Evolutionary conservation across 169 alveolate species (phyloP), one percentile per base, ranked within the genome.

Genomic region (Cardiosporidium cionae): DNA sequence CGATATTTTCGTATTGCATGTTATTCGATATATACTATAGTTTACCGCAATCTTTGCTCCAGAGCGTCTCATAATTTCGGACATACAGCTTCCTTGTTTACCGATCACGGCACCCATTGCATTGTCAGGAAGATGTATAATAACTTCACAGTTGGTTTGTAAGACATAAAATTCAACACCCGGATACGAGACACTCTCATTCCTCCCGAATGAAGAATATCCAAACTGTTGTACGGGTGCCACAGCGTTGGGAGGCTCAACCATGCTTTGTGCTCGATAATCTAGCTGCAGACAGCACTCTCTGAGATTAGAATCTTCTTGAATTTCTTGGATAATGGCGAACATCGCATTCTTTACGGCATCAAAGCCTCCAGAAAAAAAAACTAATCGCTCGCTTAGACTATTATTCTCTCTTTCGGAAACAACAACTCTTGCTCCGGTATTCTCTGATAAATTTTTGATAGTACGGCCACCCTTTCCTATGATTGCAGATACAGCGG

Each of bases 391-490:
- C 37, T 74, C 81, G n/a, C n/a, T n/a, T 0, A 29, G 33, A 6
- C 44, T 32, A 3, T 75, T 75, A 29, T 74, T 72, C 44, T 74
- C 81, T 3, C 81, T 28, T 22, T 32, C 44, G 35, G 81, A 74
- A 35, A 74, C 65, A 28, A 37, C 67, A 3, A 74, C 72, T 0
- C 52, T 36, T 0, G 81, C 75, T 3, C 53, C 34, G 3, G 76
- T 74, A 1, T 64, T n/a, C 28, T 65, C 69, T 34, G 62, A 70
- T 32, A 68, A 70, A 58, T 74, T 67, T n/a, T 36, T 27, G n/a
- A 74, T 74, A 33, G 34, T 65, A 52, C 37, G 74, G 25, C 81
- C 81, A 25, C 81, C 81, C 76, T 68, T 74, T 44, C 81, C 81
- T 31, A 74, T 74, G 68, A 74, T 33, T 0, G 67, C 36, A 16